These are phyloP conservation scores for Henckelia pumila DNA, from an alignment of 257 asterid species.

Conservation along the genomic window DNA sequence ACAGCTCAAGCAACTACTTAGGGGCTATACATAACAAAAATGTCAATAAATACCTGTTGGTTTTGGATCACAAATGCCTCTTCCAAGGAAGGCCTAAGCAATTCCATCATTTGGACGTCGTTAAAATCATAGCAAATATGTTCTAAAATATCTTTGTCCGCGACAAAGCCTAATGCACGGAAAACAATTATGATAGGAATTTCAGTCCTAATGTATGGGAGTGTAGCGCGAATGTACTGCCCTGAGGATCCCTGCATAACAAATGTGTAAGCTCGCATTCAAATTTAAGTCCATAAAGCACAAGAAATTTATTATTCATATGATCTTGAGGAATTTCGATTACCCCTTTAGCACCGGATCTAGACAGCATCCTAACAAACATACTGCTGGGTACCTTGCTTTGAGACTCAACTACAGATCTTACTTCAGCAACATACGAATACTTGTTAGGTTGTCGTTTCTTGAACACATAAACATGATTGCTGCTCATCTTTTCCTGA, in stretches of 20 bases:
- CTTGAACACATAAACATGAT: slow-evolving; percentile 93
- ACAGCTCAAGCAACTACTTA: neutral
- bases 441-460: slow-evolving; percentile 98
- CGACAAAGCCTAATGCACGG: slow-evolving; percentile 96
- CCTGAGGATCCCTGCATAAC: slow-evolving; percentile 90
- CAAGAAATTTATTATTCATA: neutral
- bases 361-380: slow-evolving; percentile 97
- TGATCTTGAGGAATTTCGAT: slow-evolving; percentile 16
- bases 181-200: slow-evolving; percentile 92
- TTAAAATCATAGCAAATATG: slow-evolving; percentile 91
- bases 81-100: slow-evolving; percentile 92
- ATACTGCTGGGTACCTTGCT: slow-evolving; percentile 95
- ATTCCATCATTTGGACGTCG: slow-evolving; percentile 97
- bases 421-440: slow-evolving; percentile 90
- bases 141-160: slow-evolving; percentile 92
- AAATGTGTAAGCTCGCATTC: neutral
- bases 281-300: neutral
- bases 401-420: slow-evolving; percentile 95
- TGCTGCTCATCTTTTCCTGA: slow-evolving; percentile 99
- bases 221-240: slow-evolving; percentile 92
- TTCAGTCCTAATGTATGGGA: slow-evolving; percentile 94
- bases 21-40: neutral
- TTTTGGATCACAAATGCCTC: slow-evolving; percentile 98
- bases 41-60: slow-evolving; percentile 58
- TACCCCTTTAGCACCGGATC: slow-evolving; percentile 99